Percentiles rank a stretch among this genome's conserved stretches.
These are phyloP conservation scores for Picea mariana DNA, from an alignment of 83 land plant genomes.

Conservation along the genomic window DNA sequence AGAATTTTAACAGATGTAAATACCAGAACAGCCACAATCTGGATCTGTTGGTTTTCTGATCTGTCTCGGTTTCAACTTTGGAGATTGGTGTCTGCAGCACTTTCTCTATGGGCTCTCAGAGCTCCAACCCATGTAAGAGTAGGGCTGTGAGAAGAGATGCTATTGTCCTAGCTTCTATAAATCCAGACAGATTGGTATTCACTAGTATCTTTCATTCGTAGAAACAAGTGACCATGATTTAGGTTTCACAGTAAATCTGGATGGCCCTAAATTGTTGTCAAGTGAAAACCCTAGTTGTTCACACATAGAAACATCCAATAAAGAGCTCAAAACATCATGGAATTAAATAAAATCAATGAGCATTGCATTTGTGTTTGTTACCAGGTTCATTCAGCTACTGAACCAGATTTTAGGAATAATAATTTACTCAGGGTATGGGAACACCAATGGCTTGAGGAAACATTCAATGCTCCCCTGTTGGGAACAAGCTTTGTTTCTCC, in stretches of 20 bases:
- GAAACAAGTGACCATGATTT: conserved; percentile 38
- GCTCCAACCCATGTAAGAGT: no score
- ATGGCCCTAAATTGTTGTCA: neutral
- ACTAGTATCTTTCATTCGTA: conserved; percentile 28
- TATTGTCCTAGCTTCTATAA: neutral
- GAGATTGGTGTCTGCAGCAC: no score
- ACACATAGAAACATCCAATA: neutral
- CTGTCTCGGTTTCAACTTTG: no score
- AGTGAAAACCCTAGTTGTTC: neutral
- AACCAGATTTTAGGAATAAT: neutral
- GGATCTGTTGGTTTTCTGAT: no score
- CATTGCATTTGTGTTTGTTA: no score
- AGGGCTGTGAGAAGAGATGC: neutral
- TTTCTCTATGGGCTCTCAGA: no score
- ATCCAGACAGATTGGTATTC: conserved; percentile 20
- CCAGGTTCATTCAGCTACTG: no score
- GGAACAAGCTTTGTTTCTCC: no score
- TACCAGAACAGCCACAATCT: no score
- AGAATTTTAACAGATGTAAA: no score
- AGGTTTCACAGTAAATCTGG: conserved; percentile 30
- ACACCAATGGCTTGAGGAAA: no score
- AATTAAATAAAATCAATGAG: neutral
- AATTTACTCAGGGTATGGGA: neutral
- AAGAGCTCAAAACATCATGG: neutral
- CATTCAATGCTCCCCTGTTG: no score